Evolutionary conservation across 345 rosid species (phyloP).

Genomic region (Firmiana major): DNA sequence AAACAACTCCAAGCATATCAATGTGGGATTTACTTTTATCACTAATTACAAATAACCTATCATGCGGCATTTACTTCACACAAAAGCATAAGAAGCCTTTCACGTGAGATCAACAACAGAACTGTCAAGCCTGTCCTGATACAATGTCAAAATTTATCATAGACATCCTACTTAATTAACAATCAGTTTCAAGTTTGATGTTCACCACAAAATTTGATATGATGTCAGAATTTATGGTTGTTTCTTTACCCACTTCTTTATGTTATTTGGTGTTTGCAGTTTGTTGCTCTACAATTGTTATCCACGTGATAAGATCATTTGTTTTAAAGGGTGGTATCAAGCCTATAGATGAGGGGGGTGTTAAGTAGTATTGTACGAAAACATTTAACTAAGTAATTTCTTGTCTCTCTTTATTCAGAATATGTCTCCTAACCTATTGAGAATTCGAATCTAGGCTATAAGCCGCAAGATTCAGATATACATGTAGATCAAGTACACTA

Average conservation of each 20-base stretch:
- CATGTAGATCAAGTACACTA: neutral
- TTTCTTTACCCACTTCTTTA: neutral
- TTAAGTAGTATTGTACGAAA: neutral
- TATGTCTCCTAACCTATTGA: neutral
- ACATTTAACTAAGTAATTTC: neutral
- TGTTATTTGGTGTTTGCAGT: neutral
- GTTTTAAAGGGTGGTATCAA: neutral
- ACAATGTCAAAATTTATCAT: neutral
- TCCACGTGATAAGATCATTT: neutral
- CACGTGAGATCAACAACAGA: neutral
- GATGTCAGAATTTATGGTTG: neutral
- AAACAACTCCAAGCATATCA: neutral
- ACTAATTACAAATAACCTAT: neutral
- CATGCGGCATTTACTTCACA: neutral
- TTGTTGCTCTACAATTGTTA: neutral
- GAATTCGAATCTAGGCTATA: neutral
- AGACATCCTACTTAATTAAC: neutral
- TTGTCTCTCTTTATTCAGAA: neutral
- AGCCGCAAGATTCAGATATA: neutral
- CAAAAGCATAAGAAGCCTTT: neutral
- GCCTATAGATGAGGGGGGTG: neutral
- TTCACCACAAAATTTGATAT: neutral
- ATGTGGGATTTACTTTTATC: neutral
- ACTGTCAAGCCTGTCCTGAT: neutral
- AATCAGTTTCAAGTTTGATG: neutral